phyloP scores from a whole-genome alignment of 2,329 filamentous ascomycete species.

The Bipolaris bicolor region DNA sequence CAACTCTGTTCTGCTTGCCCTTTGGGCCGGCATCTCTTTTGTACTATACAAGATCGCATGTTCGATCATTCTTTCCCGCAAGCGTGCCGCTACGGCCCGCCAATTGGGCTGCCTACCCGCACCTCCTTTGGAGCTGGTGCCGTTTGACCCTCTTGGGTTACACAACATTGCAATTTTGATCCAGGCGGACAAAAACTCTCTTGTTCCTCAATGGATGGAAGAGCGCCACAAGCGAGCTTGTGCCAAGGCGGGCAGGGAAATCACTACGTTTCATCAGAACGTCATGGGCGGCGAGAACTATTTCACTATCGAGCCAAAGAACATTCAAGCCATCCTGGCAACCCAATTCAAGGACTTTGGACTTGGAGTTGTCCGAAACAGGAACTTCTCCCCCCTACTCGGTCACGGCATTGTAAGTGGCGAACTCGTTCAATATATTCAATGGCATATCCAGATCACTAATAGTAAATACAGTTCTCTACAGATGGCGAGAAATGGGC shows the following conservation, averaged over 20 bases:
- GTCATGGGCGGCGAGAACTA: constrained; percentile 20
- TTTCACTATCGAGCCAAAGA: constrained; percentile 53
- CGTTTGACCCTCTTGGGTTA: constrained; percentile 58
- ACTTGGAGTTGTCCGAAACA: constrained; percentile 45
- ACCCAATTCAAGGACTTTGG: constrained; percentile 56
- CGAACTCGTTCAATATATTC: not conserved
- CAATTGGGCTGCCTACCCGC: constrained; percentile 53
- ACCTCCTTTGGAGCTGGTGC: constrained; percentile 44
- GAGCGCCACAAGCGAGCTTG: constrained; percentile 27
- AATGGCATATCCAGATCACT: not conserved
- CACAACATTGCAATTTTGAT: constrained; percentile 52
- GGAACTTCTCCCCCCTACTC: constrained; percentile 49
- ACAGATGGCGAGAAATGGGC: constrained; percentile 42
- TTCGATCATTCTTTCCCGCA: constrained; percentile 35
- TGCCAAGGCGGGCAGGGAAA: constrained; percentile 21
- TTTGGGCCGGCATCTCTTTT: constrained; percentile 42
- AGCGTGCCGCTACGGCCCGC: constrained; percentile 45
- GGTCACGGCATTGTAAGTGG: constrained; percentile 48
- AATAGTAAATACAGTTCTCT: constrained; percentile 30
- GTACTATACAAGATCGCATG: constrained; percentile 39
- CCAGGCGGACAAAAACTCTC: constrained; percentile 45
- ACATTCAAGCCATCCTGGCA: constrained; percentile 54
- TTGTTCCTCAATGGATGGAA: constrained; percentile 40
- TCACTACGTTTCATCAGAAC: constrained; percentile 37
- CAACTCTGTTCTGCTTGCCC: constrained; percentile 30